phyloP scores from a whole-genome alignment of 305 asterid genomes.

The Withania somnifera region DNA sequence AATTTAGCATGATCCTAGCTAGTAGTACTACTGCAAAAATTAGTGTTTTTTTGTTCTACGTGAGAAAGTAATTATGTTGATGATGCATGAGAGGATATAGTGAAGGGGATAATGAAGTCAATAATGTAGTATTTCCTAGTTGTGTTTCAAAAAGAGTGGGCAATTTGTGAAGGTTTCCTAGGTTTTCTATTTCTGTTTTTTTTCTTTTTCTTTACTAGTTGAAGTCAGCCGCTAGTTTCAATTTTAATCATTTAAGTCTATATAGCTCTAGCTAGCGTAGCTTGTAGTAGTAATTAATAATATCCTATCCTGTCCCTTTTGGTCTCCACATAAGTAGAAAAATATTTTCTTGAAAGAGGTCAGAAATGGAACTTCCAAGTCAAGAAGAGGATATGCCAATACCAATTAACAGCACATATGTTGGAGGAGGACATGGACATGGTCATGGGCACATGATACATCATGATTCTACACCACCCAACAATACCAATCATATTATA shows the following conservation, averaged over 20 bases:
- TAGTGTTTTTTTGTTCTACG: not conserved
- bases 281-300: not conserved
- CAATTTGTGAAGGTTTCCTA: slow-evolving; percentile 9
- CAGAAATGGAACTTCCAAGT: slow-evolving; percentile 50
- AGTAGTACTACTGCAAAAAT: not conserved
- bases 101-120: not conserved
- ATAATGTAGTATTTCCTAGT: slow-evolving; percentile 3
- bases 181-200: not conserved
- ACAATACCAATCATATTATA: slow-evolving; percentile 8
- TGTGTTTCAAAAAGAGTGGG: slow-evolving; percentile 30
- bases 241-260: slow-evolving; percentile 9
- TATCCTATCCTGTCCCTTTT: slow-evolving; percentile 29
- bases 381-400: slow-evolving; percentile 52
- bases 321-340: slow-evolving; percentile 35
- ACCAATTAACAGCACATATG: slow-evolving; percentile 43
- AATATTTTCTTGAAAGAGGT: not conserved
- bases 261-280: not conserved
- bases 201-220: not conserved
- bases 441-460: slow-evolving; percentile 46
- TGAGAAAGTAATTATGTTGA: not conserved
- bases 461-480: slow-evolving; percentile 28
- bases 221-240: slow-evolving; percentile 3
- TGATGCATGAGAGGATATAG: slow-evolving; percentile 1
- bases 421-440: slow-evolving; percentile 27
- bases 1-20: not conserved